Evolutionary conservation across 192 early-diverging fungal genomes (phyloP).

Genomic region (Piromyces finnis): DNA sequence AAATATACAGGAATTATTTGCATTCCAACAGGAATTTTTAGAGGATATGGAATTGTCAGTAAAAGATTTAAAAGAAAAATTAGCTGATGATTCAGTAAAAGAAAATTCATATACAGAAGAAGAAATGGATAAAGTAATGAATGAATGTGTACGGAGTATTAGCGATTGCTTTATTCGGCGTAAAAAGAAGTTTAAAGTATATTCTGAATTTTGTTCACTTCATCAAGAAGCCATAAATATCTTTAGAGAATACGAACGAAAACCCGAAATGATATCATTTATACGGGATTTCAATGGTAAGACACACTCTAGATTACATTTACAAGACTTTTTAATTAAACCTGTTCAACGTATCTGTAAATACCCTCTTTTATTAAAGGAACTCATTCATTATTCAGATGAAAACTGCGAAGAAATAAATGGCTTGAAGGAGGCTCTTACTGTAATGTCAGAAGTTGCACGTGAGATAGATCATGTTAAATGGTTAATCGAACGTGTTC

Average conservation of each 20-base stretch:
- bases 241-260: neutral
- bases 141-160: neutral
- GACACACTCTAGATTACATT: neutral
- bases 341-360: neutral
- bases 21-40: neutral
- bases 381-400: neutral
- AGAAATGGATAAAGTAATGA: neutral
- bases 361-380: neutral
- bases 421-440: neutral
- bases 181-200: neutral
- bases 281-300: neutral
- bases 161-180: neutral
- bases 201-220: neutral
- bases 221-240: neutral
- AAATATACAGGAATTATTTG: neutral
- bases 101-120: neutral
- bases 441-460: neutral
- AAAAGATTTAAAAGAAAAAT: neutral
- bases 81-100: neutral
- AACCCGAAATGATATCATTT: neutral
- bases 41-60: neutral
- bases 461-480: neutral
- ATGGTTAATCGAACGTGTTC: neutral
- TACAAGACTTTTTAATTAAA: neutral
- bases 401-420: neutral